Base-by-base conservation (phyloP, 768 basidiomycete genomes). In the Phaffia tasmanica region DNA sequence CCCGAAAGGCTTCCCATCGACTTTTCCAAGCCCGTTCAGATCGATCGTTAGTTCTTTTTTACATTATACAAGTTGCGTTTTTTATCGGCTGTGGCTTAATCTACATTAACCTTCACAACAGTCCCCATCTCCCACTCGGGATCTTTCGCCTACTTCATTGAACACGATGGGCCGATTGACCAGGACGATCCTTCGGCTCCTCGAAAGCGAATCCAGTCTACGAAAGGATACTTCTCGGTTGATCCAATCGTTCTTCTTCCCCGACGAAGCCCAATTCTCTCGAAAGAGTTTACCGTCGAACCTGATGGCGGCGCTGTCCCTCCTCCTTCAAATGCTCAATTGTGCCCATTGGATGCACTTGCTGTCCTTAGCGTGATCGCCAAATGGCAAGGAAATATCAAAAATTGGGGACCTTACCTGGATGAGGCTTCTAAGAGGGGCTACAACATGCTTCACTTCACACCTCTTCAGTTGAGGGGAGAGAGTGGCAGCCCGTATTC, bases 361-460 rank as follows among this genome's bases (percentile, higher is more conserved):
- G 83, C 87, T 46, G 86, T 98, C 73, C 79, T 98, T 64, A 92
- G 89, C 5, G 81, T 94, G 49, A 85, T 99, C 55, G 94, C 92
- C 1, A 99, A 99, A 76, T 99, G 95, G 95, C 95, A 97, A 89
- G 94, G 93, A 1, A 81, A 86, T 1, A 76, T 89, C 47, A 76
- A 79, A 15, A 79, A 85, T 35, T 98, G 95, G 95, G 80, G 78
- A 54, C 80, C 81, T 3, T 84, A 89, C 74, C 88, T 95, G 70
- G 80, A 82, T 58, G 90, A 93, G 77, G 88, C 90, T 15, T 83
- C 85, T 62, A 81, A 88, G 62, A 81, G 94, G 57, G 94, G 95
- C 0, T 99, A 99, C 79, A 99, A 93, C 61, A 95, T 98, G 90
- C 79, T 99, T 53, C 95, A 99, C 74, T 99, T 87, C 80, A 88